Evolutionary conservation across 495 filamentous ascomycete genomes (phyloP).

Genomic region (Xylaria longipes): DNA sequence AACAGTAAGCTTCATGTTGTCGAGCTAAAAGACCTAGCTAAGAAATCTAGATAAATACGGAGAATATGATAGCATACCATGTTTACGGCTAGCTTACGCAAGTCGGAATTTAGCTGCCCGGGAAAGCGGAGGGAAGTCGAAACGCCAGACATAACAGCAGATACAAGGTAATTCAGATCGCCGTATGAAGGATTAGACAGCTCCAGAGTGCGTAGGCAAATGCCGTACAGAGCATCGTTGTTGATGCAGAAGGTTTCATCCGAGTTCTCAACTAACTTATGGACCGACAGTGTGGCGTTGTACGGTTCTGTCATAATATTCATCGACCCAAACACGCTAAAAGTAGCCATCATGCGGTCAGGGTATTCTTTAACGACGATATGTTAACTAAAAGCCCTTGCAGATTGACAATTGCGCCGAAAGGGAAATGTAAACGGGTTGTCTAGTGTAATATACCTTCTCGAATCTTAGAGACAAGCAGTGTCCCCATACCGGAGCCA

Average conservation of each 20-base stretch:
- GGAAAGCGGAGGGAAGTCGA: slow-evolving; percentile 97
- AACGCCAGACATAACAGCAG: slow-evolving; percentile 97
- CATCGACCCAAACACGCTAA: slow-evolving; percentile 96
- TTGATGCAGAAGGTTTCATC: slow-evolving; percentile 99
- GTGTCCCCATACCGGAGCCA: slow-evolving; percentile 98
- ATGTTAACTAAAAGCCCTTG: background rate
- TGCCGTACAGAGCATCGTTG: slow-evolving; percentile 98
- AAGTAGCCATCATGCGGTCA: slow-evolving; percentile 99
- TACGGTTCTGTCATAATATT: slow-evolving; percentile 99
- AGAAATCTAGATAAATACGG: background rate
- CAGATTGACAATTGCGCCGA: background rate
- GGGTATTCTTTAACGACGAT: slow-evolving; percentile 74
- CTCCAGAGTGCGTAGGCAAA: slow-evolving; percentile 98
- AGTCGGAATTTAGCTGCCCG: slow-evolving; percentile 97
- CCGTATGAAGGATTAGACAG: slow-evolving; percentile 94
- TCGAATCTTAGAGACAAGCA: slow-evolving; percentile 98
- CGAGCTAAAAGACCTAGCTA: no score
- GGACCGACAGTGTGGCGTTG: slow-evolving; percentile 95
- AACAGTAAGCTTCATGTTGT: background rate
- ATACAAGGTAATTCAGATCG: slow-evolving; percentile 97
- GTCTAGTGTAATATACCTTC: slow-evolving; percentile 49
- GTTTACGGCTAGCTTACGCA: slow-evolving; percentile 98
- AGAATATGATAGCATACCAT: slow-evolving; percentile 62
- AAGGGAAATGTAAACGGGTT: background rate
- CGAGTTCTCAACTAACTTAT: slow-evolving; percentile 98